Percentiles rank a stretch among this genome's conserved stretches.
phyloP scores from a whole-genome alignment of 163 green algal species.

The Chloroidium sp. region DNA sequence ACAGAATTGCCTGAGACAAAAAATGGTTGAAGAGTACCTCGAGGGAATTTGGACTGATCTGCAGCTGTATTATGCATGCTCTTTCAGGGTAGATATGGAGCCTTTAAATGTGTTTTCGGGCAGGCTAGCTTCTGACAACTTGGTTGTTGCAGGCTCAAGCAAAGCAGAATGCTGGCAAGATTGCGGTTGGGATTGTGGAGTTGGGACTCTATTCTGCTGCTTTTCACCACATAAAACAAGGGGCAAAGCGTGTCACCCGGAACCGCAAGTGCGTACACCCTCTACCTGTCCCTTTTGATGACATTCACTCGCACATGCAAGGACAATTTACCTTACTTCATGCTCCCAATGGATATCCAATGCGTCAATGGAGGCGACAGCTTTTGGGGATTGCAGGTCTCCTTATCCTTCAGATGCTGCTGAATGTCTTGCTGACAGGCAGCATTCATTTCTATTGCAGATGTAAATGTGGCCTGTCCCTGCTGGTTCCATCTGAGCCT shows the following conservation, averaged over 20 bases:
- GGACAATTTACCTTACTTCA: too few relatives aligned
- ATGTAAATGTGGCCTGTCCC: background rate
- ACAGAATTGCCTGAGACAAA: too few relatives aligned
- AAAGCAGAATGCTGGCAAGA: background rate
- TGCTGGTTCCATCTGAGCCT: background rate
- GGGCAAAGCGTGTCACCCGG: background rate
- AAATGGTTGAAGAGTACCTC: too few relatives aligned
- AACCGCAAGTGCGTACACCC: background rate
- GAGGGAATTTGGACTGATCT: too few relatives aligned
- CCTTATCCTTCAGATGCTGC: background rate
- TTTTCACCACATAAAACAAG: constrained; percentile 1
- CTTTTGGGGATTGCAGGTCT: background rate
- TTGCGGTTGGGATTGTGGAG: background rate
- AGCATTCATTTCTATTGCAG: background rate
- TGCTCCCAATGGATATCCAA: too few relatives aligned
- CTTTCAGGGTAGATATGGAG: too few relatives aligned
- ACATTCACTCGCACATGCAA: background rate
- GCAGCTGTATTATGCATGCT: too few relatives aligned
- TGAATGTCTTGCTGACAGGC: background rate
- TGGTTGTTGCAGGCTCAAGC: too few relatives aligned
- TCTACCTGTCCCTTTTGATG: background rate
- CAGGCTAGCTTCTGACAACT: too few relatives aligned
- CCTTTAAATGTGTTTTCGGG: too few relatives aligned
- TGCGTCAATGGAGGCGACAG: too few relatives aligned
- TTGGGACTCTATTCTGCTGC: background rate